These are phyloP conservation scores for Lotmaria passim DNA, from an alignment of 208 protist genomes.

Conservation along the genomic window DNA sequence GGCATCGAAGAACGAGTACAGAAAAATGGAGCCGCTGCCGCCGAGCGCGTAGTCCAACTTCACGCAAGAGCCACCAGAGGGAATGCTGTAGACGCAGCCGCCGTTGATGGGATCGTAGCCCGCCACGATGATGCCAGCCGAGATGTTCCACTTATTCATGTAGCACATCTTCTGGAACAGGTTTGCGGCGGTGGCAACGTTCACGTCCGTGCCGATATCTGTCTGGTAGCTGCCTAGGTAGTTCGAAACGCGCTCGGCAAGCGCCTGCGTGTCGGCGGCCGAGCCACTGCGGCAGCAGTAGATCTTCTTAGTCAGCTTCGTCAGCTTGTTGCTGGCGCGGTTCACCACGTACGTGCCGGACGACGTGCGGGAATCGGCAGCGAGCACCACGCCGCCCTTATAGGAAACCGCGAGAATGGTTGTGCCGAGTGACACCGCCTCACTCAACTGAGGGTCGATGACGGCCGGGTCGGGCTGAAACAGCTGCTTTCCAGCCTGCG, in stretches of 20 bases:
- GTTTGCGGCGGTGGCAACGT: slow-evolving; percentile 95
- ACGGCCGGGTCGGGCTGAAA: slow-evolving; percentile 79
- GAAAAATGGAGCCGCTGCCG: slow-evolving; percentile 97
- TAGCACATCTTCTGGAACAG: slow-evolving; percentile 97
- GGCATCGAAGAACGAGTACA: slow-evolving; percentile 98
- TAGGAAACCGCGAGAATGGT: slow-evolving; percentile 98
- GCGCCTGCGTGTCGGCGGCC: slow-evolving; percentile 98
- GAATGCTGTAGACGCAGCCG: slow-evolving; percentile 97
- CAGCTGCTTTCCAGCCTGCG: slow-evolving; percentile 59
- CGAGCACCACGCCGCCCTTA: slow-evolving; percentile 97
- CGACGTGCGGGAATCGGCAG: slow-evolving; percentile 97
- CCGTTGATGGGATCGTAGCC: slow-evolving; percentile 97
- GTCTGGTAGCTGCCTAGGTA: slow-evolving; percentile 93
- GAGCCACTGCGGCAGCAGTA: slow-evolving; percentile 98
- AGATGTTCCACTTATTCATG: slow-evolving; percentile 96
- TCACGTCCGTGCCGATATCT: slow-evolving; percentile 88
- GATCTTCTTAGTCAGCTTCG: slow-evolving; percentile 95
- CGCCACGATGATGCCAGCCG: slow-evolving; percentile 97
- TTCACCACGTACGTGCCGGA: slow-evolving; percentile 98
- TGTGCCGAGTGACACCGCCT: slow-evolving; percentile 93
- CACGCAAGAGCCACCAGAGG: slow-evolving; percentile 94
- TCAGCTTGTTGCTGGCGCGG: slow-evolving; percentile 98
- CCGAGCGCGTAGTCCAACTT: slow-evolving; percentile 96
- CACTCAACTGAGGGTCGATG: slow-evolving; percentile 83
- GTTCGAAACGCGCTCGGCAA: slow-evolving; percentile 93